Evolutionary conservation across 345 rosid species (phyloP), one percentile per base, ranked within the genome.

Genomic region (Brassica nigra): DNA sequence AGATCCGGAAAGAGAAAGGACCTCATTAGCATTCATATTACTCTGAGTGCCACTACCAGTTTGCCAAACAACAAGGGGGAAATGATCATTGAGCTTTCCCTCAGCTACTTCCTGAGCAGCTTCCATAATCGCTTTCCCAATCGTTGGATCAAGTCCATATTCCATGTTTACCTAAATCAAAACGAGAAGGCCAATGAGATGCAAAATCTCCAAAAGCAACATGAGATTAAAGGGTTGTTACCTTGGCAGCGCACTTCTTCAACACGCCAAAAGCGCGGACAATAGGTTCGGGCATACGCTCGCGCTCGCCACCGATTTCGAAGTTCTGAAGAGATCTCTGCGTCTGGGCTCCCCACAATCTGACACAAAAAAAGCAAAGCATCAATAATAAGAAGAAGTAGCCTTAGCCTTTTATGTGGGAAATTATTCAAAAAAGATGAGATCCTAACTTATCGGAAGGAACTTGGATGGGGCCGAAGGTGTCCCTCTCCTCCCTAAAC

Each of bases 31-130:
- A 79, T 95, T 95, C 99, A 95, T 95, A 82, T 95, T 95, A 83
- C 98, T 93, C 81, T 95, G 99, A 79, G 99, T 95, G 30, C 99
- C 99, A 78, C 99, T 95, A 66, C 99, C 99, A 73, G 99, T 93
- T 87, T 95, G 99, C 99, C 99, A 95, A 4, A 92, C 88, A 59
- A 95, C 94, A 69, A 95, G 98, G 0, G 96, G 97, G 36, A 95
- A 95, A 73, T 93, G 98, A 82, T 93, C 94, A 11, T 80, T 89
- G 42, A 95, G 83, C 81, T 89, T 92, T 61, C 97, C 98, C 42
- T 91, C 96, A 0, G 98, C 95, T 4, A 95, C 98, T 86, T 95
- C 99, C 54, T 95, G 89, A 1, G 99, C 90, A 2, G 97, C 99
- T 85, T 90, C 86, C 93, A 95, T 93, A 76, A 93, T 87, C 1